Conservation (phyloP, 2,329 filamentous ascomycete genomes). For the Davidsoniella neocaledoniae region DNA sequence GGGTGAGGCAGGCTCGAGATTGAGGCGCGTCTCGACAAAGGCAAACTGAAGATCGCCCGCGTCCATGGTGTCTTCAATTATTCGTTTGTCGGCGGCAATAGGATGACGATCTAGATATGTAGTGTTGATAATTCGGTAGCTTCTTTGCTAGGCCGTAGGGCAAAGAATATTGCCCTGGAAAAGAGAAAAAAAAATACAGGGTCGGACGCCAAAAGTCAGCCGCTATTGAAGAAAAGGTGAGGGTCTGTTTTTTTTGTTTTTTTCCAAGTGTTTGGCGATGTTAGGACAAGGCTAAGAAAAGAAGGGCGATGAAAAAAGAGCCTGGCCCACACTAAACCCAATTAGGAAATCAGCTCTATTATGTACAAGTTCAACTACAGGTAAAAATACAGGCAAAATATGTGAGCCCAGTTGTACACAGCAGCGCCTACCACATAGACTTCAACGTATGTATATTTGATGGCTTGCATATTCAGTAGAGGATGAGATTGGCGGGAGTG, state of each 20-base stretch:
- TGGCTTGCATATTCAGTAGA: no score
- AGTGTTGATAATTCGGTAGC: no score
- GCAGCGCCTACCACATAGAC: not conserved
- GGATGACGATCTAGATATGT: not conserved
- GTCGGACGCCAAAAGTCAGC: not conserved
- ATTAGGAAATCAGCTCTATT: constrained; percentile 14
- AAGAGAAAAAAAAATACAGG: not conserved
- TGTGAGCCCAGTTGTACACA: not conserved
- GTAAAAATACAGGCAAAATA: no score
- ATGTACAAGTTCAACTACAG: no score
- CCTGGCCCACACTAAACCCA: constrained; percentile 13
- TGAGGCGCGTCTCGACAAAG: constrained; percentile 77
- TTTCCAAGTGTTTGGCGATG: constrained; percentile 1
- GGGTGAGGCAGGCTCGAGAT: constrained; percentile 55
- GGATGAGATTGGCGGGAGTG: no score
- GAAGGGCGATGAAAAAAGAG: constrained; percentile 3
- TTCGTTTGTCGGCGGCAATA: not conserved
- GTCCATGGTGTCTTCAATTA: constrained; percentile 48
- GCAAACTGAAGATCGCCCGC: constrained; percentile 44
- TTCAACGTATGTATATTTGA: no score
- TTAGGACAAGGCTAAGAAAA: constrained; percentile 9
- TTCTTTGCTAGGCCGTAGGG: not conserved
- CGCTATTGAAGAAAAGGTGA: not conserved
- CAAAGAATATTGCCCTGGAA: not conserved
- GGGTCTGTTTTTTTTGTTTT: not conserved